Conservation (phyloP, 2,329 filamentous ascomycete species). For the Fusarium nurragi region DNA sequence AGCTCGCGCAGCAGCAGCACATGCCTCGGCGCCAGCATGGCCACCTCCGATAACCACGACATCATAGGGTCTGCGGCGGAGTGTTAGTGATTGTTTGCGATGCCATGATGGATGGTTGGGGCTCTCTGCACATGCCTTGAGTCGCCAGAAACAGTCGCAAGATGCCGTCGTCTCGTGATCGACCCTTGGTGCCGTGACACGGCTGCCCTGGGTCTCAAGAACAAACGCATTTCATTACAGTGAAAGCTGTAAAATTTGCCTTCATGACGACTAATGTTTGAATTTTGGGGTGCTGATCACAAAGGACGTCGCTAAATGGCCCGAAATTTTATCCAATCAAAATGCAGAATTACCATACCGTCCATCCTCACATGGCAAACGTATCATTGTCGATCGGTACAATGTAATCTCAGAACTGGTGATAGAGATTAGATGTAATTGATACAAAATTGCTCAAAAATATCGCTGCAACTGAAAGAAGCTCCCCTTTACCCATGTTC, state of each 20-base stretch:
- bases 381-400: not conserved
- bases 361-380: not conserved
- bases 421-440: not conserved
- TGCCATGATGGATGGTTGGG: slow-evolving; percentile 6
- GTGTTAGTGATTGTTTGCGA: slow-evolving; percentile 15
- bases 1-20: slow-evolving; percentile 85
- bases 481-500: not conserved
- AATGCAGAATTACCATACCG: not conserved
- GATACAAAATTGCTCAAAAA: not conserved
- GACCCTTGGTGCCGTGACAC: slow-evolving; percentile 31
- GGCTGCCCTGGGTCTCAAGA: slow-evolving; percentile 39
- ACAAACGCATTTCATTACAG: slow-evolving; percentile 45
- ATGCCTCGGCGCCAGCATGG: slow-evolving; percentile 94
- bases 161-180: slow-evolving; percentile 29
- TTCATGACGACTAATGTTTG: slow-evolving; percentile 10
- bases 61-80: slow-evolving; percentile 73
- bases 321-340: slow-evolving; percentile 8
- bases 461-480: slow-evolving; percentile 15
- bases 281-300: slow-evolving; percentile 13
- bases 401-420: not conserved
- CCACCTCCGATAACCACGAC: slow-evolving; percentile 96
- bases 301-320: slow-evolving; percentile 4
- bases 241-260: slow-evolving; percentile 29
- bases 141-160: slow-evolving; percentile 48
- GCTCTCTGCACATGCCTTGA: slow-evolving; percentile 40